Evolutionary conservation across 768 basidiomycete species (phyloP), one percentile per base, ranked within the genome.

Genomic region (Rhodotorula babjevae): DNA sequence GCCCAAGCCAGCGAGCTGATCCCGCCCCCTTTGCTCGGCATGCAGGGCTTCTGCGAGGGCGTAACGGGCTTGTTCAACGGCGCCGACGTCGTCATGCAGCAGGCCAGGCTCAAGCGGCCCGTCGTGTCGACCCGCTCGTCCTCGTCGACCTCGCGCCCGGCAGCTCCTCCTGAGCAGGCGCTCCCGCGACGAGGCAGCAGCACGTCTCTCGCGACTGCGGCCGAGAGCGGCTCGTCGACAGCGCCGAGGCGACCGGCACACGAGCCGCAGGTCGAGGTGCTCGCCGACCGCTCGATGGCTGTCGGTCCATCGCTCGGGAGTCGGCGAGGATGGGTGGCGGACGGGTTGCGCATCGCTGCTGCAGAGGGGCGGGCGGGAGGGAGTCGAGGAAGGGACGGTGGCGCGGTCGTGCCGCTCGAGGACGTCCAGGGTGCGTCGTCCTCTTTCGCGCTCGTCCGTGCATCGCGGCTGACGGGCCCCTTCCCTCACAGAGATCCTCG

Each of bases 1-100:
- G 23, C 25, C 31, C n/a, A n/a, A n/a, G n/a, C n/a, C n/a, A n/a
- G n/a, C n/a, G n/a, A n/a, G n/a, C n/a, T n/a, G n/a, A n/a, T n/a
- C n/a, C n/a, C n/a, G n/a, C n/a, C n/a, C n/a, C n/a, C n/a, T n/a
- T n/a, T n/a, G n/a, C 36, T 36, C 36, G 36, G 36, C 36, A 36
- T 9, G 0, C 76, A 91, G 90, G 91, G 92, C 9, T 90, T 88
- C 75, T 93, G 91, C 78, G 91, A 93, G 82, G 91, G 88, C 64
- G 89, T 93, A 64, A 89, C 93, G 5, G 91, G 91, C 18, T 84
- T 87, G 11, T 92, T 93, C 78, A 81, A 82, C 27, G 87, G 85
- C 0, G 74, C 80, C 31, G 82, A 88, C 68, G 91, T 93, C 18
- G 85, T 82, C 14, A 90, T 92, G 78, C 87, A 87, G 70, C 63